phyloP scores from a whole-genome alignment of 2,329 filamentous ascomycete genomes.

The Ceratocystis lukuohia region DNA sequence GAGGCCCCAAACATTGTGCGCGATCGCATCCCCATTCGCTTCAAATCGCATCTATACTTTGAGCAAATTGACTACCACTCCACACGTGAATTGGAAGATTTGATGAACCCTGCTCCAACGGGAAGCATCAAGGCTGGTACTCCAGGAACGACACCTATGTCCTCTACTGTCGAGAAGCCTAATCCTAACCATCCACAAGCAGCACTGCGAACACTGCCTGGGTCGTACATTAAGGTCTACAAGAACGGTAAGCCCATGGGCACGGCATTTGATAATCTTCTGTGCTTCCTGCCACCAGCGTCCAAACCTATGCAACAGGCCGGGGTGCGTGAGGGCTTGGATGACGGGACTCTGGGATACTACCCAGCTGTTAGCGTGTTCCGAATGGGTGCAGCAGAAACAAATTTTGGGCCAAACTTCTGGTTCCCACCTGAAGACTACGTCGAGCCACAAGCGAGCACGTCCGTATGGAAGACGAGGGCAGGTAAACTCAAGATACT shows the following conservation, averaged over 20 bases:
- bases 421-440: constrained; percentile 66
- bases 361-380: constrained; percentile 90
- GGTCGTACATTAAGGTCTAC: constrained; percentile 76
- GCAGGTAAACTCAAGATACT: background rate
- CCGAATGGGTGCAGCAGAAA: constrained; percentile 76
- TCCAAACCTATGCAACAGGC: constrained; percentile 56
- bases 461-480: constrained; percentile 13
- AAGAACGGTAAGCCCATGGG: constrained; percentile 84
- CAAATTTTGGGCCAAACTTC: constrained; percentile 89
- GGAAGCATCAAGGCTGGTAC: constrained; percentile 34
- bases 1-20: constrained; percentile 71
- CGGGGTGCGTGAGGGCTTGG: constrained; percentile 71
- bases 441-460: constrained; percentile 27
- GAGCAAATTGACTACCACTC: constrained; percentile 83
- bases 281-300: constrained; percentile 83
- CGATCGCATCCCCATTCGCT: constrained; percentile 86
- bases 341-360: constrained; percentile 91
- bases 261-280: constrained; percentile 72
- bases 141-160: constrained; percentile 15
- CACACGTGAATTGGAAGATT: constrained; percentile 75
- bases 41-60: constrained; percentile 88
- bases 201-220: constrained; percentile 72
- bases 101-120: constrained; percentile 54
- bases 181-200: constrained; percentile 59
- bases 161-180: constrained; percentile 36